A percentile compares a stretch with the other conserved stretches of the same genome.
These are phyloP conservation scores for Backusella sp. DNA, from an alignment of 192 early-diverging fungal genomes.

Conservation along the genomic window DNA sequence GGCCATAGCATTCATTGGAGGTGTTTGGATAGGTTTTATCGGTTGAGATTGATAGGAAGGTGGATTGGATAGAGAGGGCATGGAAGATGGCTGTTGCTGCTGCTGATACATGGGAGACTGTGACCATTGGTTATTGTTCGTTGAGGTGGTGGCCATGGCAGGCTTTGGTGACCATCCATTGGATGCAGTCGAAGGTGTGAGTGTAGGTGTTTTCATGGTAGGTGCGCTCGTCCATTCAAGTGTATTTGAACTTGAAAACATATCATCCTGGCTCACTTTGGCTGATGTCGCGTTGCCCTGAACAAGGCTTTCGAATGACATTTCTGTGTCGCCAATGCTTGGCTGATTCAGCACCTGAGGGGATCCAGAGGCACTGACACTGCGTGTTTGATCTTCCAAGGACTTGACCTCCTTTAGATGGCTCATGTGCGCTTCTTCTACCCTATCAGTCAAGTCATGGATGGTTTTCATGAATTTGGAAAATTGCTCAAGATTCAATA, in stretches of 20 bases:
- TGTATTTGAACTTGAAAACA: slow-evolving; percentile 10
- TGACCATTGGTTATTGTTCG: background rate
- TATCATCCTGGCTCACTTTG: slow-evolving; percentile 10
- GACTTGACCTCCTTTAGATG: slow-evolving; percentile 59
- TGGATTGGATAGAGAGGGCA: background rate
- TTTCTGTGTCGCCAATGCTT: background rate
- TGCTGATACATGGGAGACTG: background rate
- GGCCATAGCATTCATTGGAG: background rate
- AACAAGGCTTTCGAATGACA: slow-evolving; percentile 20
- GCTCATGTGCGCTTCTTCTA: slow-evolving; percentile 58
- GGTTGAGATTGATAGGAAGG: background rate
- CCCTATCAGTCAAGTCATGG: slow-evolving; percentile 47
- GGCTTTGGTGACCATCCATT: background rate
- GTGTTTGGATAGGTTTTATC: slow-evolving; percentile 3
- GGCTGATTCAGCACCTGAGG: slow-evolving; percentile 13
- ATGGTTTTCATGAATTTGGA: slow-evolving; percentile 63
- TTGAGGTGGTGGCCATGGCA: background rate
- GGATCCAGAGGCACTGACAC: slow-evolving; percentile 22
- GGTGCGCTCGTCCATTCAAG: background rate
- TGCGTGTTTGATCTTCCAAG: slow-evolving; percentile 49
- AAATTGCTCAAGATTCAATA: slow-evolving; percentile 73
- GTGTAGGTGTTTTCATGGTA: background rate
- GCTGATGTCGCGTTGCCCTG: background rate
- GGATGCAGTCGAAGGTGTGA: background rate
- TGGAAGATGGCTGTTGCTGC: background rate